Conservation (phyloP, 2,329 filamentous ascomycete genomes). For the Coniochaeta hoffmannii region DNA sequence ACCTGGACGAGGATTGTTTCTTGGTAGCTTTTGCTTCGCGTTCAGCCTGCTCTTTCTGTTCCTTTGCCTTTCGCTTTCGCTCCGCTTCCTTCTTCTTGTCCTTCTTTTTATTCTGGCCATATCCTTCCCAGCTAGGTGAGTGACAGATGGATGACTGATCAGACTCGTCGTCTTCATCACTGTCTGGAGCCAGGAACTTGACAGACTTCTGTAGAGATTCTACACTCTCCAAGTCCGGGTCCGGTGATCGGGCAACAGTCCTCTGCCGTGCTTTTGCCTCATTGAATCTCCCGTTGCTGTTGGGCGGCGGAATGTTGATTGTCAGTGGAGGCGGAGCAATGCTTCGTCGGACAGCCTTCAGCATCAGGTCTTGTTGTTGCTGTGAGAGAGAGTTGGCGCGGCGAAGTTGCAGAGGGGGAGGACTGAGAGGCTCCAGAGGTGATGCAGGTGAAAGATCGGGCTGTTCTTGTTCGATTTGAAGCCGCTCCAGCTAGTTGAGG, state of each 20-base stretch:
- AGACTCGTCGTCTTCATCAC: conserved; percentile 23
- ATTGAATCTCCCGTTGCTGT: conserved; percentile 3
- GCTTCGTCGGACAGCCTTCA: conserved; percentile 14
- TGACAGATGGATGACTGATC: conserved; percentile 48
- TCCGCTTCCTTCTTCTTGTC: conserved; percentile 39
- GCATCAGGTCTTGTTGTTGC: conserved; percentile 16
- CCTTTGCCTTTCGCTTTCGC: conserved; percentile 34
- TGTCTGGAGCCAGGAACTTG: conserved; percentile 27
- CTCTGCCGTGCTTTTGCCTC: conserved; percentile 6
- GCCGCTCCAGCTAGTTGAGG: conserved; percentile 20
- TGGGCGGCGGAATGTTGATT: conserved; percentile 20
- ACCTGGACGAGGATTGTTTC: conserved; percentile 25
- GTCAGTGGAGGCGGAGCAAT: conserved; percentile 18
- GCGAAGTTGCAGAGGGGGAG: conserved; percentile 14
- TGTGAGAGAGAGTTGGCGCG: conserved; percentile 15
- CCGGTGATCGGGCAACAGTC: conserved; percentile 6
- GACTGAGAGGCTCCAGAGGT: conserved; percentile 6
- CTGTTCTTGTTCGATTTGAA: conserved; percentile 12
- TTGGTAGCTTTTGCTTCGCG: conserved; percentile 28
- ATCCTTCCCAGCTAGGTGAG: conserved; percentile 56
- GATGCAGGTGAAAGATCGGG: conserved; percentile 4
- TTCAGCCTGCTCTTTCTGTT: conserved; percentile 32
- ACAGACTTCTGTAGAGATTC: conserved; percentile 30
- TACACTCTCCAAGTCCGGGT: conserved; percentile 9
- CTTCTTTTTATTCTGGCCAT: conserved; percentile 43